phyloP scores from a whole-genome alignment of 202 grass and related monocot genomes.

The Eragrostis tef region DNA sequence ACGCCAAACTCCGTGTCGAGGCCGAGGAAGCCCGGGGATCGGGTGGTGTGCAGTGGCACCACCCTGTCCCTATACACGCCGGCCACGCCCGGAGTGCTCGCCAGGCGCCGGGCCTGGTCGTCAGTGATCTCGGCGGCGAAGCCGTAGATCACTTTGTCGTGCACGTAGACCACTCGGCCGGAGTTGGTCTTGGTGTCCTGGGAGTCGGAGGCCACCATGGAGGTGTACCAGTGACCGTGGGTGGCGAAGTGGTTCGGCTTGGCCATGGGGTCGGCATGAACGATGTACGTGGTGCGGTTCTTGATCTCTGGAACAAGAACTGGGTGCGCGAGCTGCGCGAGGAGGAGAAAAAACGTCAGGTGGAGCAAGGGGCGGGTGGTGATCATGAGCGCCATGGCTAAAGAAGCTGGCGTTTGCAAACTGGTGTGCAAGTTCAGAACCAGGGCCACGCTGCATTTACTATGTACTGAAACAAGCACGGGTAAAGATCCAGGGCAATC shows the following conservation, averaged over 20 bases:
- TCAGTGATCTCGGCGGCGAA: not conserved
- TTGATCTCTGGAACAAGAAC: not conserved
- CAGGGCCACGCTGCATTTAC: no score
- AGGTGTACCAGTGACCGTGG: conserved; percentile 54
- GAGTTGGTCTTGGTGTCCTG: not conserved
- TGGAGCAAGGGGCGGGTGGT: not conserved
- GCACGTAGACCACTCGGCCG: not conserved
- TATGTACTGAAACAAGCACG: not conserved
- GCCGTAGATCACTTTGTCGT: not conserved
- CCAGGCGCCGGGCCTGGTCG: not conserved
- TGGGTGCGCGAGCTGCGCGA: conserved; percentile 1
- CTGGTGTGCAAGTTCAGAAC: no score
- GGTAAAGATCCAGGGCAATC: no score
- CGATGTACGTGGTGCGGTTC: conserved; percentile 41
- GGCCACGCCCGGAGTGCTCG: not conserved
- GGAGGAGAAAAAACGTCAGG: conserved; percentile 4
- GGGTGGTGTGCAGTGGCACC: conserved; percentile 44
- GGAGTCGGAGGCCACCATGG: conserved; percentile 26
- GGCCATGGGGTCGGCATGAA: conserved; percentile 47
- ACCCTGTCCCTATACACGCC: conserved; percentile 36
- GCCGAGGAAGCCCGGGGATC: conserved; percentile 58
- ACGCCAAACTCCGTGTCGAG: conserved; percentile 30
- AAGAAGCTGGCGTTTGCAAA: no score
- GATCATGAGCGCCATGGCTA: conserved; percentile 36
- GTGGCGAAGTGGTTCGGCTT: conserved; percentile 48